Evolutionary conservation across 345 rosid genomes (phyloP).

Genomic region (Crucihimalaya himalaica): DNA sequence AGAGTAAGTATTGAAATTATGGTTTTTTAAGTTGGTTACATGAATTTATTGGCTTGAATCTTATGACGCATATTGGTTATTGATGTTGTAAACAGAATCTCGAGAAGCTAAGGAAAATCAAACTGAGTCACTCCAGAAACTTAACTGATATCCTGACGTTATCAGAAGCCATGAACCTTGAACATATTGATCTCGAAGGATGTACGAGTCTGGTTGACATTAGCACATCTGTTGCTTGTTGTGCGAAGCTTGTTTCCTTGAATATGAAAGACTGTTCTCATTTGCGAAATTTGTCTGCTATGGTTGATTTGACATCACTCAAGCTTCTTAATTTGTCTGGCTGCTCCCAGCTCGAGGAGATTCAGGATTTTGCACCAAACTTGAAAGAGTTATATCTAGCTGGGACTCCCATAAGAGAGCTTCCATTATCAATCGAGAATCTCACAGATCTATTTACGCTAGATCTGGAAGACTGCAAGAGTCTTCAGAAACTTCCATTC

Average conservation of each 20-base stretch:
- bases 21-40: background rate
- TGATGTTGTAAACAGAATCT: constrained; percentile 21
- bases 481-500: constrained; percentile 10
- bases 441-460: constrained; percentile 19
- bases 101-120: constrained; percentile 11
- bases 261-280: constrained; percentile 28
- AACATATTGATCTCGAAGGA: constrained; percentile 33
- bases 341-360: constrained; percentile 8
- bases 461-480: constrained; percentile 15
- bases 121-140: background rate
- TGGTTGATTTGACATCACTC: constrained; percentile 10
- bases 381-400: constrained; percentile 23
- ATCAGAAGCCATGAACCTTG: constrained; percentile 20
- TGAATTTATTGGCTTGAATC: too few relatives aligned
- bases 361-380: constrained; percentile 31
- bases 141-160: constrained; percentile 7
- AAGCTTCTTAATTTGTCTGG: constrained; percentile 25
- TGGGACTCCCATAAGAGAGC: constrained; percentile 19
- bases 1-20: constrained; percentile 25
- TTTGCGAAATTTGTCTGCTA: background rate
- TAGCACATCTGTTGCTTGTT: constrained; percentile 12
- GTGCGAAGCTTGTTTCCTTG: constrained; percentile 29
- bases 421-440: constrained; percentile 6
- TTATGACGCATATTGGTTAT: background rate
- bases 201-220: constrained; percentile 26